Base-by-base conservation (phyloP, 805 yeast species). In the Phaffomyces thermotolerans region DNA sequence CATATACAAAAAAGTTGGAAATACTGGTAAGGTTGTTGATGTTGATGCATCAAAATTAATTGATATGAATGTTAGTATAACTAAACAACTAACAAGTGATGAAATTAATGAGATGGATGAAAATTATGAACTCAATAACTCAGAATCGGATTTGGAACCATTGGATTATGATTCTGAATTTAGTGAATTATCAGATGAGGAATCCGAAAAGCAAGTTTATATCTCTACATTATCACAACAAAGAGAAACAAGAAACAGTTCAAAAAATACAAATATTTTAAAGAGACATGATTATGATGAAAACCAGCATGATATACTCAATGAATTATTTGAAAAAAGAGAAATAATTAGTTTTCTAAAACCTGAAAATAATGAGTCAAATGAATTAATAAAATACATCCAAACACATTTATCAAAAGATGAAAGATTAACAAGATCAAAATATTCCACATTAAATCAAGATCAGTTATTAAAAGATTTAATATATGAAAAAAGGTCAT, bases 121-220 rank as follows among this genome's bases (percentile, higher is more conserved):
- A 20, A 36, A 67, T 23, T 69, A 68, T 23, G 71, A 68, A 36
- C 62, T 57, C 37, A 15, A 53, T 55, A 50, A 59, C 57, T 49
- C 59, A 15, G 58, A 52, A 18, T 45, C 51, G 1, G 39, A 36
- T 8, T 17, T 24, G 4, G 34, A 27, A 8, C 24, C 33, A 10
- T 29, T 29, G 8, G 39, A 37, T 18, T 27, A 18, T 14, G 39
- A 37, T 37, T 29, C 38, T n/a, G 31, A 36, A 8, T 34, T 65
- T 13, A 27, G 29, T 27, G 29, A 27, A 27, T 12, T 27, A 27
- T 27, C 64, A 5, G 56, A 57, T 6, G 48, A 52, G 15, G 62
- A 53, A 1, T 45, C 48, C 13, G 59, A 54, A 5, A 42, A 18
- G 12, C 22, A 17, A 22, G 18, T 23, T 33, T 34, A 39, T 23